Conservation (phyloP, 1,139 yeast species). For the Pichia inconspicua region DNA sequence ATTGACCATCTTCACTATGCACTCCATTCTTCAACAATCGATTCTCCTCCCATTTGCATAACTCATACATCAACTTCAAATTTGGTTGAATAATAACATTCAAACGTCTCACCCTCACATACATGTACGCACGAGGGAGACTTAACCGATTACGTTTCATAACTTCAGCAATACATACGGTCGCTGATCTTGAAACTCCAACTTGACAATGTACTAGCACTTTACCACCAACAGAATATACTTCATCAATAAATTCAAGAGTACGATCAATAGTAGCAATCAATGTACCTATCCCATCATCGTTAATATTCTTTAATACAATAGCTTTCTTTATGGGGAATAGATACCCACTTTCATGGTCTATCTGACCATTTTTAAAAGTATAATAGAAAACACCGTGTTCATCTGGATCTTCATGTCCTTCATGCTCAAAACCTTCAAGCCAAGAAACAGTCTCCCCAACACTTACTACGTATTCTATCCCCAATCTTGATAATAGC, state of each 20-base stretch:
- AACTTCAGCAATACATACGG: conserved; percentile 83
- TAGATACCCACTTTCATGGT: conserved; percentile 21
- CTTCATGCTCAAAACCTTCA: conserved; percentile 24
- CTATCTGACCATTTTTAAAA: conserved; percentile 18
- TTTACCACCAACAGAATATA: conserved; percentile 33
- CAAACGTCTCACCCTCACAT: conserved; percentile 73
- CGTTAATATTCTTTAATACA: conserved; percentile 37
- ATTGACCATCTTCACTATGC: neutral
- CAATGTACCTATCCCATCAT: conserved; percentile 44
- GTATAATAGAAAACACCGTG: conserved; percentile 13
- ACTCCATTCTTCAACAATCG: conserved; percentile 10
- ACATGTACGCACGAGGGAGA: conserved; percentile 67
- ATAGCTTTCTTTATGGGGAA: conserved; percentile 35
- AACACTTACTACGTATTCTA: conserved; percentile 71
- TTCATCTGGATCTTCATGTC: conserved; percentile 18
- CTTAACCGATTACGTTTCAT: conserved; percentile 65
- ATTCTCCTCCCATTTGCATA: conserved; percentile 68
- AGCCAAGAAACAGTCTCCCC: conserved; percentile 77
- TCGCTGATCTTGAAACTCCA: conserved; percentile 87
- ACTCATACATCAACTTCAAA: conserved; percentile 74
- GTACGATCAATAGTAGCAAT: conserved; percentile 34
- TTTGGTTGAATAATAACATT: conserved; percentile 91
- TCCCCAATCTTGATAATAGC: conserved; percentile 57
- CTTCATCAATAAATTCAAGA: conserved; percentile 36
- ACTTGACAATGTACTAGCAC: conserved; percentile 83